Percentiles rank a stretch among this genome's conserved stretches.
Conservation (phyloP, 805 yeast species). For the Nakazawaea ishiwadae region DNA sequence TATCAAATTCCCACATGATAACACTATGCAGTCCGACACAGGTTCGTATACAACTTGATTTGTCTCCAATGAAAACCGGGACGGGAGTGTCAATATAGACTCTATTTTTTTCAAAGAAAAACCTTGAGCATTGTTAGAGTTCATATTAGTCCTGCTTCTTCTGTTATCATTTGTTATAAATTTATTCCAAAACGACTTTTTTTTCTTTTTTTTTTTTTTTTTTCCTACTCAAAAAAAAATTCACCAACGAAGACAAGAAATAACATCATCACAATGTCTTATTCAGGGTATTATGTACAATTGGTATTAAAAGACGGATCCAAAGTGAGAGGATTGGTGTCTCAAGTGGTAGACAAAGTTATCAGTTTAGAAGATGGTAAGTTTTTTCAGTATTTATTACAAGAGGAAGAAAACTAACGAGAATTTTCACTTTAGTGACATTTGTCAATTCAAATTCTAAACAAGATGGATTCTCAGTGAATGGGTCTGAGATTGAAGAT, state of each 20-base stretch:
- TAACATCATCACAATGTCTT: slow-evolving; percentile 29
- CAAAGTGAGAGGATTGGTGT: slow-evolving; percentile 34
- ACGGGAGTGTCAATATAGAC: slow-evolving; percentile 5
- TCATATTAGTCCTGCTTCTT: no score
- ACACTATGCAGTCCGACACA: slow-evolving; percentile 25
- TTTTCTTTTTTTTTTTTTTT: no score
- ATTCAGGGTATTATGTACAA: slow-evolving; percentile 42
- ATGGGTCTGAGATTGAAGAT: slow-evolving; percentile 43
- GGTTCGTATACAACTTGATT: slow-evolving; percentile 16
- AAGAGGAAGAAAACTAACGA: no score
- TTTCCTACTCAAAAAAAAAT: no score
- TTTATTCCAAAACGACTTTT: no score
- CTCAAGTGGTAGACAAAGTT: slow-evolving; percentile 34
- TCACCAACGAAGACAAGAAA: no score
- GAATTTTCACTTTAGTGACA: no score
- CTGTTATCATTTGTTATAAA: no score
- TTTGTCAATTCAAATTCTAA: no score
- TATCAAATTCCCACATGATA: slow-evolving; percentile 37
- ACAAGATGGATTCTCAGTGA: slow-evolving; percentile 15
- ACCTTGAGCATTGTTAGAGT: no score
- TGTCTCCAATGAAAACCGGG: slow-evolving; percentile 4
- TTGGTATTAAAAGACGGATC: slow-evolving; percentile 37
- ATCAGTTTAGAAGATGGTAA: slow-evolving; percentile 34
- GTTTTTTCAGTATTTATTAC: no score
- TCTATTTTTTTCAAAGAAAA: slow-evolving; percentile 3